Evolutionary conservation across 148 eudicot genomes (phyloP), one percentile per base, ranked within the genome.

Genomic region (Vaccinium vitisidaea): DNA sequence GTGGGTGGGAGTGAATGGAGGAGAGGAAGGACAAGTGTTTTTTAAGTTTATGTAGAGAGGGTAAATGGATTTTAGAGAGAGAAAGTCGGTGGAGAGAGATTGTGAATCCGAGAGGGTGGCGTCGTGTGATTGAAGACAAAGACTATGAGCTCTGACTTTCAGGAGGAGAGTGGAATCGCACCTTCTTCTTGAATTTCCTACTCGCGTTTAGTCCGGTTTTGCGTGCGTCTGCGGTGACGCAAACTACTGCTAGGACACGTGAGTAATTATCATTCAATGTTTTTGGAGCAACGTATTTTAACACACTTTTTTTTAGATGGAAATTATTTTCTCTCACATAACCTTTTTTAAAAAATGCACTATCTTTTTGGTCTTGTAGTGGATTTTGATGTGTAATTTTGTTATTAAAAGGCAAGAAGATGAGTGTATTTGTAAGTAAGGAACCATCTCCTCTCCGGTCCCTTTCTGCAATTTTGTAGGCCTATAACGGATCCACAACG

Each of bases 61-160:
- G 25, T 61, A 61, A 21, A 18, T 61, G 9, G 14, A 0, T 21
- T 1, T 8, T n/a, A 10, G n/a, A 32, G 75, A 49, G 83, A 49
- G 58, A 46, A 53, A 80, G 70, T 6, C 4, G 5, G 82, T 39
- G 75, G 9, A 55, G 21, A 55, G 73, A 25, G 48, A 21, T 4
- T 43, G 6, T 43, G 46, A 43, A 43, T 43, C 46, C 46, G 46
- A 18, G 58, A 2, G 73, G 1, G 49, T 1, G 65, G 30, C 5
- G 18, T 21, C 83, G 73, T 80, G 73, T 11, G 39, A 18, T 2
- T 27, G 49, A 67, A 82, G 63, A 50, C 49, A 82, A 69, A 69
- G 77, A 50, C 61, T 52, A 18, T 43, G 75, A 48, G 82, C 14
- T 14, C 83, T 81, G 83, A 81, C 83, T 81, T 81, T 65, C 13